Conservation (phyloP, 2,329 filamentous ascomycete genomes). For the Trichothecium roseum region DNA sequence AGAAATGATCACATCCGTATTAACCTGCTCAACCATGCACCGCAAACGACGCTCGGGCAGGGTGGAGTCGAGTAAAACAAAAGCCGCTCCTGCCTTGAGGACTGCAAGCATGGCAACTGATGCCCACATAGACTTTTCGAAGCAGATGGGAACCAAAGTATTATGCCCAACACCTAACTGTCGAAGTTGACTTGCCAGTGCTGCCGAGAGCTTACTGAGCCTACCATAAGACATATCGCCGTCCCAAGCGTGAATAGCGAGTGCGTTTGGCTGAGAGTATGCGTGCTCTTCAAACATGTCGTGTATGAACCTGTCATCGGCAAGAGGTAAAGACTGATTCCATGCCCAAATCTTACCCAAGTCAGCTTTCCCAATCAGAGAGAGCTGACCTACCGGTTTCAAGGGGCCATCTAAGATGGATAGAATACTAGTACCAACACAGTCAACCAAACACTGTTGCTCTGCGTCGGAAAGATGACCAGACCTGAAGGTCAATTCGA, state of each 20-base stretch:
- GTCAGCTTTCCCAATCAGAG: background rate
- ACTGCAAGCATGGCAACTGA: slow-evolving; percentile 10
- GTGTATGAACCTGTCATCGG: background rate
- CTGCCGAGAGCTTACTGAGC: background rate
- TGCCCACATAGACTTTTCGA: slow-evolving; percentile 10
- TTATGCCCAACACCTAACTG: slow-evolving; percentile 6
- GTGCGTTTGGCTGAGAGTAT: slow-evolving; percentile 13
- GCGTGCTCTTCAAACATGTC: background rate
- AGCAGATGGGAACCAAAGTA: slow-evolving; percentile 10
- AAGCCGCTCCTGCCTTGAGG: slow-evolving; percentile 13
- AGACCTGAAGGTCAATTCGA: background rate
- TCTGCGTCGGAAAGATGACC: background rate
- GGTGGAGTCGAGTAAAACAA: slow-evolving; percentile 10
- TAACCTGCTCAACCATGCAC: background rate
- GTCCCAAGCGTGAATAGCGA: slow-evolving; percentile 32
- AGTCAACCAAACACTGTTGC: background rate
- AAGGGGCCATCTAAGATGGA: background rate
- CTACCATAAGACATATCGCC: slow-evolving; percentile 12
- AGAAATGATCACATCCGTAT: background rate
- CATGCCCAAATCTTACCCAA: background rate
- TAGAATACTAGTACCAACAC: background rate
- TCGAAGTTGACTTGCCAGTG: background rate
- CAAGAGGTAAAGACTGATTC: background rate
- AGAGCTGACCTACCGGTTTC: too few relatives aligned
- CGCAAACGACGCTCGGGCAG: slow-evolving; percentile 2